phyloP scores from a whole-genome alignment of 2,329 filamentous ascomycete species.

The Ophiobolus disseminans region DNA sequence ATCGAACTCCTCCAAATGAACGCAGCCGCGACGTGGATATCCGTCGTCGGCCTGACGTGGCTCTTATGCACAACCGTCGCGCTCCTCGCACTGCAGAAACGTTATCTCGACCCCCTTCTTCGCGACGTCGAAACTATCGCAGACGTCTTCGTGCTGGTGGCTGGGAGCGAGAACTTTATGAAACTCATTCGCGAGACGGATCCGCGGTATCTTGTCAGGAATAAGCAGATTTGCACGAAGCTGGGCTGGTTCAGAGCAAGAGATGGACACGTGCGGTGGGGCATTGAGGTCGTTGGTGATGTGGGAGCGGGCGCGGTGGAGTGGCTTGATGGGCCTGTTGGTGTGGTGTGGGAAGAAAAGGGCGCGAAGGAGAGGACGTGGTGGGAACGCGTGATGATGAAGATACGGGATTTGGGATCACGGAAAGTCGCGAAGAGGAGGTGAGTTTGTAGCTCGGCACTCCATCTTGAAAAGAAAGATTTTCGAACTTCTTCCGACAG shows the following conservation, averaged over 20 bases:
- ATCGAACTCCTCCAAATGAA: constrained; percentile 14
- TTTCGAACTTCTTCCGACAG: too few relatives aligned
- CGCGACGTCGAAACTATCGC: constrained; percentile 13
- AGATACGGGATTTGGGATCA: too few relatives aligned
- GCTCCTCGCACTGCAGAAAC: constrained; percentile 7
- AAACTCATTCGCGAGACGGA: constrained; percentile 4
- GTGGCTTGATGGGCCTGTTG: constrained; percentile 10
- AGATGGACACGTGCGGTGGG: constrained; percentile 17
- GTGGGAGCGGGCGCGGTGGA: constrained; percentile 5
- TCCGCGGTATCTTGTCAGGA: constrained; percentile 1
- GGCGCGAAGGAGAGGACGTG: neutral
- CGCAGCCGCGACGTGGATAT: constrained; percentile 13
- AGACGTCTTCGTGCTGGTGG: constrained; percentile 14
- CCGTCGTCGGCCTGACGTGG: constrained; percentile 10
- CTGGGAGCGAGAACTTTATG: constrained; percentile 13
- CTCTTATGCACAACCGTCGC: too few relatives aligned
- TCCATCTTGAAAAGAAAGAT: too few relatives aligned
- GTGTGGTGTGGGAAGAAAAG: too few relatives aligned
- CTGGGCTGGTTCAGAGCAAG: constrained; percentile 23
- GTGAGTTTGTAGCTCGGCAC: too few relatives aligned
- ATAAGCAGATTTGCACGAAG: constrained; percentile 5
- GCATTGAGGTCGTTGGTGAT: constrained; percentile 17
- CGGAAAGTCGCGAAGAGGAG: too few relatives aligned
- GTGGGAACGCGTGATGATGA: too few relatives aligned
- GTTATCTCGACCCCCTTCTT: constrained; percentile 5